These are phyloP conservation scores for Kernera saxatilis DNA, from an alignment of 345 rosid species.

Conservation along the genomic window DNA sequence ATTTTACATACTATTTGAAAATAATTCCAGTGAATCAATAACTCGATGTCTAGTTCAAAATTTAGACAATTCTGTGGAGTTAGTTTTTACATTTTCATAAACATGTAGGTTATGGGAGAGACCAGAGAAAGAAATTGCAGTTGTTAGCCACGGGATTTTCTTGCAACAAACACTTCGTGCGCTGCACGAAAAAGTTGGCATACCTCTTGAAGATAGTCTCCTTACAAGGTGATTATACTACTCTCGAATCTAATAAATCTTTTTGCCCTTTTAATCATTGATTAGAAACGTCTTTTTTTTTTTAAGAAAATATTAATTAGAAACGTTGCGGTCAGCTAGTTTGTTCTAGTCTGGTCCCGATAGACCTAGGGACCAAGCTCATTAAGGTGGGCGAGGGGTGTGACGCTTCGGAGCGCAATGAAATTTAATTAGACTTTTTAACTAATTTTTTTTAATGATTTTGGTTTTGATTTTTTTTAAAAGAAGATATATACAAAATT, in stretches of 20 bases:
- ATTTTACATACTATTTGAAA: not conserved
- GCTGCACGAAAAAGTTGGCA: constrained; percentile 37
- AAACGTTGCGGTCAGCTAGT: no score
- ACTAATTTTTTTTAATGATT: no score
- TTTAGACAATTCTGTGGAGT: not conserved
- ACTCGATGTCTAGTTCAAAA: not conserved
- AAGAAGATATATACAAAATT: no score
- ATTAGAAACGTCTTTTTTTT: no score
- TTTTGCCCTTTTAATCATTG: no score
- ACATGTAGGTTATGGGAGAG: constrained; percentile 61
- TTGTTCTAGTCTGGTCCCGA: no score
- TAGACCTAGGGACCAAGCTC: no score
- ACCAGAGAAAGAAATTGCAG: constrained; percentile 73
- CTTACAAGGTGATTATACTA: constrained; percentile 12
- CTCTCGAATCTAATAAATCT: not conserved
- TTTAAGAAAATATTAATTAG: no score
- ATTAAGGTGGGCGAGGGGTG: no score
- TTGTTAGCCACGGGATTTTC: constrained; percentile 71
- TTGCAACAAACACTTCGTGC: constrained; percentile 46
- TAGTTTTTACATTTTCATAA: not conserved
- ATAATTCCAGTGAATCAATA: not conserved
- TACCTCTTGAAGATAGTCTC: not conserved
- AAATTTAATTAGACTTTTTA: no score
- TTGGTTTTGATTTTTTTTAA: no score
- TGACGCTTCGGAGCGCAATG: no score